These are phyloP conservation scores for Kitagawia praeruptora DNA, from an alignment of 129 eudicot species.

Conservation along the genomic window DNA sequence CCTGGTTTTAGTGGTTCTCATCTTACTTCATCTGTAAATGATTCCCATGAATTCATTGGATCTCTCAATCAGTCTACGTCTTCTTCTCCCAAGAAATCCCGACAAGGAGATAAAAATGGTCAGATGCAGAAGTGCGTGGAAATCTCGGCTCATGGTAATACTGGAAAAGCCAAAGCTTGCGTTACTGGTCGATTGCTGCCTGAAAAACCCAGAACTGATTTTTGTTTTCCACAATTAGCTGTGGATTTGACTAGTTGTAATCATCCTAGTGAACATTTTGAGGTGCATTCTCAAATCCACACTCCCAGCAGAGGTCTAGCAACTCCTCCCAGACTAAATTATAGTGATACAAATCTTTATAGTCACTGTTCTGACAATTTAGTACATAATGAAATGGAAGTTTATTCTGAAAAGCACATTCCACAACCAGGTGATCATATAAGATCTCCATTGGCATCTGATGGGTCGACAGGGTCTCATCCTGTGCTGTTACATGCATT, in stretches of 20 bases:
- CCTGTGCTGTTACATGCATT: constrained; percentile 76
- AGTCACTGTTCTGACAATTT: constrained; percentile 22
- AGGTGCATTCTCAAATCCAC: not conserved
- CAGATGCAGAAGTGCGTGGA: constrained; percentile 21
- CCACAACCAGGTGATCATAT: constrained; percentile 34
- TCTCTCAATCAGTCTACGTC: constrained; percentile 26
- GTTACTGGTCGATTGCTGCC: constrained; percentile 21
- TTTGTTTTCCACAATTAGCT: constrained; percentile 14
- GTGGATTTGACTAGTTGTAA: constrained; percentile 6
- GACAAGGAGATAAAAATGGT: constrained; percentile 31
- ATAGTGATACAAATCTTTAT: constrained; percentile 8
- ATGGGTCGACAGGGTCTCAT: constrained; percentile 26
- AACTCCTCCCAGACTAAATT: constrained; percentile 12
- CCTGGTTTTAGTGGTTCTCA: constrained; percentile 18
- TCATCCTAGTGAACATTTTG: constrained; percentile 3
- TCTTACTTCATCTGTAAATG: constrained; percentile 19
- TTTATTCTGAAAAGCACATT: constrained; percentile 45
- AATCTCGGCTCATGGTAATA: constrained; percentile 27
- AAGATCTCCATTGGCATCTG: constrained; percentile 27
- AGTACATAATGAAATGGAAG: constrained; percentile 26
- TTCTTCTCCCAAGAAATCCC: constrained; percentile 28
- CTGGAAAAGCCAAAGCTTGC: constrained; percentile 16
- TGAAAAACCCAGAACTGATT: constrained; percentile 14
- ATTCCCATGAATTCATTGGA: constrained; percentile 18
- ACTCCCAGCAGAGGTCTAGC: constrained; percentile 10